phyloP scores from a whole-genome alignment of 2,329 filamentous ascomycete genomes.

The Aspergillus aculeatinus region DNA sequence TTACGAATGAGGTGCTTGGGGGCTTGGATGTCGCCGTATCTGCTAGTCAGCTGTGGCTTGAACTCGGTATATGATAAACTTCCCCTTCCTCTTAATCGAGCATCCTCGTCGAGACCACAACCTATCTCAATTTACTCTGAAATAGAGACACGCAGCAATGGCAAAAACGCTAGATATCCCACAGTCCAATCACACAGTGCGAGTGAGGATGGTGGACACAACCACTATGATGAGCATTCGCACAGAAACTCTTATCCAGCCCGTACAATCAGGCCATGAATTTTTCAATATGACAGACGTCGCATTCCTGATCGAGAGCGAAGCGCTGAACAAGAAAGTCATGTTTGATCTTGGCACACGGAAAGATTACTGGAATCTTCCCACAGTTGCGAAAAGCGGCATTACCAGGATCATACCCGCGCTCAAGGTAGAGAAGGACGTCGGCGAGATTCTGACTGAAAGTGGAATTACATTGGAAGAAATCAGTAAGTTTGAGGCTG shows the following conservation, averaged over 20 bases:
- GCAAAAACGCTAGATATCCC: not conserved
- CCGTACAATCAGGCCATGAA: constrained; percentile 16
- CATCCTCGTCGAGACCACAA: not conserved
- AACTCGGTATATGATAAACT: not conserved
- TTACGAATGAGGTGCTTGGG: too few species aligned
- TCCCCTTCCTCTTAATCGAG: too few species aligned
- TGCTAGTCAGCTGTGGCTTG: not conserved
- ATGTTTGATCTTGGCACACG: constrained; percentile 27
- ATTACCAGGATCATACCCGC: constrained; percentile 7
- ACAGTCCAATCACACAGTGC: constrained; percentile 4
- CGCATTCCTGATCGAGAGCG: constrained; percentile 26
- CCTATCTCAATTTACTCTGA: not conserved
- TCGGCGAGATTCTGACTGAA: constrained; percentile 21
- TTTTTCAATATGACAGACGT: constrained; percentile 18
- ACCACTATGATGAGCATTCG: constrained; percentile 10
- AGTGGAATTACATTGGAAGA: constrained; percentile 14
- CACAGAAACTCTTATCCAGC: constrained; percentile 4
- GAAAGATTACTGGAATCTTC: constrained; percentile 27
- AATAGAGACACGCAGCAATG: not conserved
- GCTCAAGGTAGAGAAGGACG: constrained; percentile 21
- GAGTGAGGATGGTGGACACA: constrained; percentile 10
- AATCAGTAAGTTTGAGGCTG: constrained; percentile 7
- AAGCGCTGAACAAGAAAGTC: constrained; percentile 20
- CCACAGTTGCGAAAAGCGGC: constrained; percentile 13
- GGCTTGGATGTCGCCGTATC: not conserved